Conservation (phyloP, 345 rosid genomes). For the Pelargonium nanum region DNA sequence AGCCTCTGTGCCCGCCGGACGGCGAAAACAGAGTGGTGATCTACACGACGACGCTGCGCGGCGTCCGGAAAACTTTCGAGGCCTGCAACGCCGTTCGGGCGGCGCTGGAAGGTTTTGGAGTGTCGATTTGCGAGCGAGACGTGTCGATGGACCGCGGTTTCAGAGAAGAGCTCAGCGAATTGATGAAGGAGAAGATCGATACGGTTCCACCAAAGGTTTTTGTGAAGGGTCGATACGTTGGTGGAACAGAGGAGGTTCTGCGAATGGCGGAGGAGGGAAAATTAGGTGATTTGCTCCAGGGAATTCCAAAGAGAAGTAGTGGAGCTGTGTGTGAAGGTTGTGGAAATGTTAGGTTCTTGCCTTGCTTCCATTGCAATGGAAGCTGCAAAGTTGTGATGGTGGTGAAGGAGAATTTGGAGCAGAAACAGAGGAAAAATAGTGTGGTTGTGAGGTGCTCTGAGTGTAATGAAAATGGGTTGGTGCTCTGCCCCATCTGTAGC, state of each 20-base stretch:
- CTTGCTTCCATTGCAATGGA: constrained; percentile 73
- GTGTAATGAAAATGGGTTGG: constrained; percentile 88
- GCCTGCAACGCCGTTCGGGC: constrained; percentile 60
- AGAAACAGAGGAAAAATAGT: constrained; percentile 10
- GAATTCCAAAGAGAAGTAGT: constrained; percentile 34
- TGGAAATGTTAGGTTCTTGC: constrained; percentile 59
- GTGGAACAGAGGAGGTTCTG: constrained; percentile 75
- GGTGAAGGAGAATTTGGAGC: not conserved
- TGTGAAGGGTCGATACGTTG: constrained; percentile 62
- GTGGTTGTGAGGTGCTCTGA: constrained; percentile 48
- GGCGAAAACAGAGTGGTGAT: constrained; percentile 57
- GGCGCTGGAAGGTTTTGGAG: constrained; percentile 42
- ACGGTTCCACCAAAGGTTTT: constrained; percentile 62
- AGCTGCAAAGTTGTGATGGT: constrained; percentile 45
- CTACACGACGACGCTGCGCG: constrained; percentile 73
- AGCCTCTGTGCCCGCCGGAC: constrained; percentile 41
- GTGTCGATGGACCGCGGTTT: constrained; percentile 75
- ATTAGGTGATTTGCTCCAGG: constrained; percentile 44
- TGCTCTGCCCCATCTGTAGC: constrained; percentile 71
- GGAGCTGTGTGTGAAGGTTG: constrained; percentile 52
- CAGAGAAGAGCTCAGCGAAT: constrained; percentile 47
- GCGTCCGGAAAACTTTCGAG: constrained; percentile 75
- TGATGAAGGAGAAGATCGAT: constrained; percentile 26
- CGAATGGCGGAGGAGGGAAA: constrained; percentile 55
- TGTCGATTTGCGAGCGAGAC: constrained; percentile 52